Conservation (phyloP, 352 stramenopile species). For the Phytophthora pini region DNA sequence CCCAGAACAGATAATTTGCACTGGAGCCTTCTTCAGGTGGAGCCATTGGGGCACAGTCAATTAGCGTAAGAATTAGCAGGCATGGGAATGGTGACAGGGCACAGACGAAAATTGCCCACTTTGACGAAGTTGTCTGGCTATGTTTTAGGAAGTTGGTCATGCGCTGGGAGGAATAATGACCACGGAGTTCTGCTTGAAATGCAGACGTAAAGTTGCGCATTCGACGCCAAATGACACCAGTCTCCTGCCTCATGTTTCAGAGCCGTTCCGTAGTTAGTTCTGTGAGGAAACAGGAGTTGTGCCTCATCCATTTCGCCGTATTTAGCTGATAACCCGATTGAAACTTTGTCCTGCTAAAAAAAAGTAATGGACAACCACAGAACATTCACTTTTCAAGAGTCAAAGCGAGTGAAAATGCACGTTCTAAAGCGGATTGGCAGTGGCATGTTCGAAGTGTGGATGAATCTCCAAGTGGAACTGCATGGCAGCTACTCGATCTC, state of each 20-base stretch:
- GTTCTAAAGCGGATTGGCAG: constrained; percentile 3
- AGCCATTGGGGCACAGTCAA: constrained; percentile 32
- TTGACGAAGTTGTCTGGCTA: not conserved
- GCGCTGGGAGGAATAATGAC: constrained; percentile 30
- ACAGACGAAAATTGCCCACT: constrained; percentile 6
- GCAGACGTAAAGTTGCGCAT: not conserved
- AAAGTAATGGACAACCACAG: not conserved
- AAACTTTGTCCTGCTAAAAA: not conserved
- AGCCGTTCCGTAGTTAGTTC: not conserved
- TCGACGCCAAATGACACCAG: constrained; percentile 2
- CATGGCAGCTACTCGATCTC: constrained; percentile 46
- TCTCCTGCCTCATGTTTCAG: constrained; percentile 1
- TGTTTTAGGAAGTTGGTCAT: constrained; percentile 13
- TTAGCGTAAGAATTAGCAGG: constrained; percentile 27
- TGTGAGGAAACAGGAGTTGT: not conserved
- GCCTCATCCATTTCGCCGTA: not conserved
- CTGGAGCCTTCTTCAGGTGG: constrained; percentile 20
- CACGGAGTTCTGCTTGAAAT: constrained; percentile 45
- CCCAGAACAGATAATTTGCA: constrained; percentile 42
- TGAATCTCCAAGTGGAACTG: constrained; percentile 45
- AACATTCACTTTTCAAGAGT: not conserved
- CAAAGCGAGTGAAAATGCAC: constrained; percentile 2
- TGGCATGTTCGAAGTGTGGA: constrained; percentile 28
- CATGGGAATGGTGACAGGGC: constrained; percentile 35
- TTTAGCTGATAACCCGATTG: not conserved